Conservation (phyloP, 2,329 filamentous ascomycete species). For the Fusarium ramigenum region DNA sequence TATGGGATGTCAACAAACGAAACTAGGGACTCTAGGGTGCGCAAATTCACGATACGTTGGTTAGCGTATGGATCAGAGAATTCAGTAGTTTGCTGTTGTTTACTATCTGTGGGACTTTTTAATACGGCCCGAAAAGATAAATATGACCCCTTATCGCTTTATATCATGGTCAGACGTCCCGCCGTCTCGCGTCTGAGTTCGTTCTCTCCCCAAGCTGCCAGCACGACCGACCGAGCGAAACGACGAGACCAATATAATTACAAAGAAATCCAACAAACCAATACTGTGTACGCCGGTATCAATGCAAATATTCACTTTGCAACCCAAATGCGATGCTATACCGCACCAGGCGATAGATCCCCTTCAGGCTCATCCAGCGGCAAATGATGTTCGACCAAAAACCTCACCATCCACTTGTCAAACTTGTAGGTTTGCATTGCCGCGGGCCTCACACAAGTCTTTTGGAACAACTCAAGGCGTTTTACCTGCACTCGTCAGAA, state of each 20-base stretch:
- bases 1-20: neutral
- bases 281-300: neutral
- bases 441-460: neutral
- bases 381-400: constrained; percentile 3
- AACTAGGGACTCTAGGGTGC: neutral
- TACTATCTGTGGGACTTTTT: neutral
- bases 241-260: too few species aligned
- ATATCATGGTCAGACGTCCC: neutral
- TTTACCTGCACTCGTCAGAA: neutral
- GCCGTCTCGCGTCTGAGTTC: neutral
- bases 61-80: neutral
- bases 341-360: neutral
- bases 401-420: constrained; percentile 11
- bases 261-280: neutral
- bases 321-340: neutral
- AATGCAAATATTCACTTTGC: neutral
- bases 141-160: neutral
- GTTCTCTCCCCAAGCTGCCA: neutral
- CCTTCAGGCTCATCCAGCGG: constrained; percentile 6
- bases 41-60: neutral
- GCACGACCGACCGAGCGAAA: neutral
- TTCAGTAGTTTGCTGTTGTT: neutral
- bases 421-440: constrained; percentile 8
- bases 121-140: neutral
- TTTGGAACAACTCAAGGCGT: neutral